A percentile compares a stretch with the other conserved stretches of the same genome.
These are phyloP conservation scores for Hyphopichia wangnamkhiaoensis DNA, from an alignment of 1,139 yeast genomes.

Conservation along the genomic window DNA sequence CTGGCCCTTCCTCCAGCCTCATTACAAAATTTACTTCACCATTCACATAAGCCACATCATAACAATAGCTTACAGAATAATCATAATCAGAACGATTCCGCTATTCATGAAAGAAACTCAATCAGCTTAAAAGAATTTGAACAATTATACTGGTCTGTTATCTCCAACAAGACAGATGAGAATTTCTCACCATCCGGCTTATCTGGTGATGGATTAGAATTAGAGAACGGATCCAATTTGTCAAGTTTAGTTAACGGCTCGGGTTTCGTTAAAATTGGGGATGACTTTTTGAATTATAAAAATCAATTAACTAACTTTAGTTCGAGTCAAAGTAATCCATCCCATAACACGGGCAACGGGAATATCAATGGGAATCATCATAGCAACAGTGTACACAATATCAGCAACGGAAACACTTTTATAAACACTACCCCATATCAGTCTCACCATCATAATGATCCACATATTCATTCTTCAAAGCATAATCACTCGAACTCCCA, in stretches of 20 bases:
- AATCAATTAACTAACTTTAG: slow-evolving; percentile 17
- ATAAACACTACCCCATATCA: no score
- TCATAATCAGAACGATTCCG: slow-evolving; percentile 6
- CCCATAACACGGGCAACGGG: slow-evolving; percentile 5
- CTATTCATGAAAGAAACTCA: slow-evolving; percentile 21
- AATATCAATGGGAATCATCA: not conserved
- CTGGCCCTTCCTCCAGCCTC: not conserved
- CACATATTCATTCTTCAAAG: not conserved
- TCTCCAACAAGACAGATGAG: slow-evolving; percentile 29
- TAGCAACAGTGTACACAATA: no score
- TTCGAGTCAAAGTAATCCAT: slow-evolving; percentile 6
- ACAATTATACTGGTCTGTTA: slow-evolving; percentile 40
- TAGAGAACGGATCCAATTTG: slow-evolving; percentile 30
- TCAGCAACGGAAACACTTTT: no score
- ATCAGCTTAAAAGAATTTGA: slow-evolving; percentile 39
- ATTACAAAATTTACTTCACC: slow-evolving; percentile 3
- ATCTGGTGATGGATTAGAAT: slow-evolving; percentile 27
- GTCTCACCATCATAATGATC: not conserved
- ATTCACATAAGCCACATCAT: not conserved
- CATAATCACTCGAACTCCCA: slow-evolving; percentile 1
- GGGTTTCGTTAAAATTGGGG: slow-evolving; percentile 27
- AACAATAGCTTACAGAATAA: not conserved
- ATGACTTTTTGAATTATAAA: slow-evolving; percentile 25
- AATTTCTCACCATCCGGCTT: slow-evolving; percentile 1
- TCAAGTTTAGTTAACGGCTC: slow-evolving; percentile 25